phyloP scores from a whole-genome alignment of 1,139 yeast species.

The Kodamaea alishanica region DNA sequence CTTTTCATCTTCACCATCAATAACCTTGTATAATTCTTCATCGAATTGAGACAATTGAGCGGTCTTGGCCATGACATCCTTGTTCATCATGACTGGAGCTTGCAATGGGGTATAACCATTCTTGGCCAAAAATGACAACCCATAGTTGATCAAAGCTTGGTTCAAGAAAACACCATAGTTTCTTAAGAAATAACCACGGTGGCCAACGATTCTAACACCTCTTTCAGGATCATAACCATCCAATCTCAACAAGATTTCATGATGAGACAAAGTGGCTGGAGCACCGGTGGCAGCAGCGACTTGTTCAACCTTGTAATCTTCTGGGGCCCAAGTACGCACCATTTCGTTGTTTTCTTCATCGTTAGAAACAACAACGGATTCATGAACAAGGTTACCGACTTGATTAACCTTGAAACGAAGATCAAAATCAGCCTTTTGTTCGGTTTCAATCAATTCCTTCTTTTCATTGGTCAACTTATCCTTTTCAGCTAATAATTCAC shows the following conservation, averaged over 20 bases:
- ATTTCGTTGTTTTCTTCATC: conserved; percentile 90
- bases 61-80: conserved; percentile 98
- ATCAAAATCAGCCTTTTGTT: conserved; percentile 73
- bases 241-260: conserved; percentile 86
- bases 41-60: conserved; percentile 98
- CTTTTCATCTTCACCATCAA: conserved; percentile 97
- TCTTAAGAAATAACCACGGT: conserved; percentile 96
- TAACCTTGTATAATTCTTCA: conserved; percentile 94
- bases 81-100: conserved; percentile 99
- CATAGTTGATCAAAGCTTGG: conserved; percentile 97
- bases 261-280: conserved; percentile 86
- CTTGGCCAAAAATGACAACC: conserved; percentile 76
- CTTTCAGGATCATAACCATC: conserved; percentile 99
- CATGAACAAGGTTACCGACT: conserved; percentile 92
- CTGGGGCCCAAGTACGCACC: conserved; percentile 84
- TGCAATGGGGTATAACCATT: conserved; percentile 87
- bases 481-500: conserved; percentile 75
- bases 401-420: conserved; percentile 78
- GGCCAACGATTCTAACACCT: conserved; percentile 97
- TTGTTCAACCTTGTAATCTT: conserved; percentile 49
- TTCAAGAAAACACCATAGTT: conserved; percentile 94
- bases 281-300: conserved; percentile 71
- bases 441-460: conserved; percentile 60
- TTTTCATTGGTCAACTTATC: conserved; percentile 70
- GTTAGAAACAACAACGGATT: conserved; percentile 78